Evolutionary conservation across 1,284 basidiomycete species (phyloP), one percentile per base, ranked within the genome.

Genomic region (Trametes sp.): DNA sequence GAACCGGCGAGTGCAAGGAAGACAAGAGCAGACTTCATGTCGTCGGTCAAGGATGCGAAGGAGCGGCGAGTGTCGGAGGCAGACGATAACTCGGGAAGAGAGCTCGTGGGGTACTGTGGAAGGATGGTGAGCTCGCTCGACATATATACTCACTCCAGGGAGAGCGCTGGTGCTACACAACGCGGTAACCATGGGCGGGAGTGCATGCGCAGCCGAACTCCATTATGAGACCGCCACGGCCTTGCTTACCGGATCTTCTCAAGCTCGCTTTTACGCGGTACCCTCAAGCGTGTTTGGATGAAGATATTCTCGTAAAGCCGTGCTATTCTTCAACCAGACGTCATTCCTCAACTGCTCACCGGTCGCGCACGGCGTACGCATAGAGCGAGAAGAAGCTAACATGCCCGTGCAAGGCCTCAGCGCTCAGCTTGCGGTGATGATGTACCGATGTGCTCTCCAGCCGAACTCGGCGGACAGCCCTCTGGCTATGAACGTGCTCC

Each of bases 1-100:
- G 67, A 64, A 31, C 68, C 66, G 49, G 59, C 64, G 64, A 72
- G 66, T 1, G 49, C 57, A 26, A 58, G 57, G 38, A 58, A 58
- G 41, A 52, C 57, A 19, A 58, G 31, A 28, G 38, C 41, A 41
- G 29, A 33, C 57, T 58, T 58, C 57, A 58, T 58, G 21, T 13
- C 14, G 41, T 21, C 50, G 52, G 55, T 23, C 33, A 23, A n/a
- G n/a, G 14, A 7, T 28, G 38, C 11, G 29, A 33, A 21, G 35
- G 36, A 29, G 6, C 7, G 24, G 26, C 4, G 4, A 24, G 19
- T 42, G 51, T 24, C 26, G 8, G 44, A 45, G 44, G 23, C 2
- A 45, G 36, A 13, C 33, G 35, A 51, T 4, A 21, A 31, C 29
- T 33, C 48, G 29, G 19, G 28, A 31, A 36, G 31, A 2, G 38